These are phyloP conservation scores for Quercus gilva DNA, from an alignment of 306 rosid species.

Conservation along the genomic window DNA sequence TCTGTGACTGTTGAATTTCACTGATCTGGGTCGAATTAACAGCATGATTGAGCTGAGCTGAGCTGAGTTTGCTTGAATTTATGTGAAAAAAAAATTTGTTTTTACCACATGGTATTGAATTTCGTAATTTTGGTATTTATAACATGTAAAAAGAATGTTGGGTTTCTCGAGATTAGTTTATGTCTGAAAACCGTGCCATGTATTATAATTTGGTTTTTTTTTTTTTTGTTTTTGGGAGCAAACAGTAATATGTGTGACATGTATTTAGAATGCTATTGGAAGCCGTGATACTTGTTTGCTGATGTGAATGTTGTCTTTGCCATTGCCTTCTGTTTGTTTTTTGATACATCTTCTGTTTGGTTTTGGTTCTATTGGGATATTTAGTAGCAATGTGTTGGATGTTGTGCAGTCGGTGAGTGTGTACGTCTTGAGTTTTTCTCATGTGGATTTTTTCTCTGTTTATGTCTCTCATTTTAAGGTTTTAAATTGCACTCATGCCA, in stretches of 20 bases:
- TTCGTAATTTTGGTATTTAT: slow-evolving; percentile 34
- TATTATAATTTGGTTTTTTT: not conserved
- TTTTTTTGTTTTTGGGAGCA: not conserved
- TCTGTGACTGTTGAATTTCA: slow-evolving; percentile 18
- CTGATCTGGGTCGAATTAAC: slow-evolving; percentile 9
- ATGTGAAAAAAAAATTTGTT: slow-evolving; percentile 6
- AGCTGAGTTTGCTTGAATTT: slow-evolving; percentile 22
- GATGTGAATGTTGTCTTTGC: not conserved
- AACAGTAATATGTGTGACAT: not conserved
- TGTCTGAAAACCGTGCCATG: slow-evolving; percentile 5
- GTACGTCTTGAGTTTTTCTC: too few species aligned
- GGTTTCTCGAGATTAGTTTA: slow-evolving; percentile 34
- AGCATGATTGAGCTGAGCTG: slow-evolving; percentile 2
- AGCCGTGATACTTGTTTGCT: not conserved
- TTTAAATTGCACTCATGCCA: not conserved
- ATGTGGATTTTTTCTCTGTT: not conserved
- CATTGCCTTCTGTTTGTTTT: not conserved
- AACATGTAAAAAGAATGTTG: slow-evolving; percentile 25
- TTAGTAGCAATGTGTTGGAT: not conserved
- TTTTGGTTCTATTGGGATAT: too few species aligned
- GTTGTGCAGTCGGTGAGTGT: not conserved
- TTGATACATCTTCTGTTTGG: too few species aligned
- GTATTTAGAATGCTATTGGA: not conserved
- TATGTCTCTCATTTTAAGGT: not conserved
- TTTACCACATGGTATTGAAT: slow-evolving; percentile 26